phyloP scores from a whole-genome alignment of 495 filamentous ascomycete species.

The Neurospora sp. region DNA sequence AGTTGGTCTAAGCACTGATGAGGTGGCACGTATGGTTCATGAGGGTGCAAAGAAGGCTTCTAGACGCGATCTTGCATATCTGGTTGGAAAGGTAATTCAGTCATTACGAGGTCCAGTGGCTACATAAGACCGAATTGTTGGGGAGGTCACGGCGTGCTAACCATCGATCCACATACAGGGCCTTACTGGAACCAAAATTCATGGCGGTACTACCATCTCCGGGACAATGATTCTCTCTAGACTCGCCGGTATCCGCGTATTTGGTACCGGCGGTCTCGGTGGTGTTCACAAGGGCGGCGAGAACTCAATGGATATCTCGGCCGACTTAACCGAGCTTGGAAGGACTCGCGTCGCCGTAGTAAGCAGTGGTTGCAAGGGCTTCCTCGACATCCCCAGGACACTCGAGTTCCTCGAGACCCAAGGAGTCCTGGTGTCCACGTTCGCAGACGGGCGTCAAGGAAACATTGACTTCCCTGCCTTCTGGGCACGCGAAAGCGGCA shows the following conservation, averaged over 20 bases:
- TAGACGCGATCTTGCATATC: conserved; percentile 71
- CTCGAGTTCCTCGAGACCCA: conserved; percentile 93
- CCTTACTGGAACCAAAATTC: conserved; percentile 50
- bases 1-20: conserved; percentile 61
- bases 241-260: conserved; percentile 81
- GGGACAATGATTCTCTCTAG: conserved; percentile 87
- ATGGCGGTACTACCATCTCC: conserved; percentile 87
- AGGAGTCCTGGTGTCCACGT: conserved; percentile 78
- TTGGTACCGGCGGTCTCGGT: conserved; percentile 77
- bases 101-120: not conserved
- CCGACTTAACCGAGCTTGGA: conserved; percentile 91
- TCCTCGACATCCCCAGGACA: conserved; percentile 83
- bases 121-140: not conserved
- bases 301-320: conserved; percentile 82
- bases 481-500: conserved; percentile 75
- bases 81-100: conserved; percentile 61
- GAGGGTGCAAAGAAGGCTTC: conserved; percentile 71
- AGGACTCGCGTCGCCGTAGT: conserved; percentile 82
- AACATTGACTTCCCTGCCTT: conserved; percentile 78
- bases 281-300: conserved; percentile 91
- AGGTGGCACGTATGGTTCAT: conserved; percentile 61
- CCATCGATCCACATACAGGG: conserved; percentile 34
- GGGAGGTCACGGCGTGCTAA: not conserved
- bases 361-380: conserved; percentile 88
- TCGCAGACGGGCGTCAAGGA: conserved; percentile 63